Evolutionary conservation across 495 filamentous ascomycete genomes (phyloP), one percentile per base, ranked within the genome.

Genomic region (Jackrogersella minutella): DNA sequence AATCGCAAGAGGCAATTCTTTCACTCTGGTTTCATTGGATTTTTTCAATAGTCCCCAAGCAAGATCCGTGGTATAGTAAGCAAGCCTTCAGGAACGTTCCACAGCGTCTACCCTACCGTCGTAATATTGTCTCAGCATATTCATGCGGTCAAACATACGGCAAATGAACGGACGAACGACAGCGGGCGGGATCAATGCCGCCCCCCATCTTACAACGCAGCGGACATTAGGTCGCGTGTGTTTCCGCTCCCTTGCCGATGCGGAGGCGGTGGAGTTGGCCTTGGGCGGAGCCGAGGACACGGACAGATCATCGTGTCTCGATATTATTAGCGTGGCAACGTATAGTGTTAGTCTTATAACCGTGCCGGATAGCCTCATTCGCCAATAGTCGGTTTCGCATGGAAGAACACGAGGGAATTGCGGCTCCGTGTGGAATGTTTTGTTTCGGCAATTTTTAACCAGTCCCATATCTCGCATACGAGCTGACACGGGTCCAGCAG

Each of bases 271-370:
- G 56, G 66, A 64, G 59, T 33, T n/a, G n/a, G n/a, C 24, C 26
- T 26, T 51, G 37, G 66, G 66, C 66, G 66, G 66, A 69, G 61
- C 61, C 66, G 66, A 53, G 36, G 61, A 62, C 61, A 52, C 61
- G 60, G 60, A 43, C 34, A 56, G 66, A 59, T 65, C 51, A 33
- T 69, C 66, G 66, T 69, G 66, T 69, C 52, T 61, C 56, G 61
- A 64, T 69, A 62, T 69, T 58, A 69, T 69, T 69, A 65, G 66
- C 66, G 61, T 55, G 49, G 60, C 49, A 16, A 43, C 26, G 24
- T 58, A 55, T 64, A 60, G 47, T 40, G 33, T 46, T 17, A 40
- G 50, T 57, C 21, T 52, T 64, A 64, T 56, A 60, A 22, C 16
- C 54, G 50, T 33, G 28, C 43, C 55, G 36, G 44, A 47, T 40